Percentiles rank a stretch among this genome's conserved stretches.
Evolutionary conservation across 2,329 filamentous ascomycete genomes (phyloP).

Genomic region (Pseudogymnoascus destructans): DNA sequence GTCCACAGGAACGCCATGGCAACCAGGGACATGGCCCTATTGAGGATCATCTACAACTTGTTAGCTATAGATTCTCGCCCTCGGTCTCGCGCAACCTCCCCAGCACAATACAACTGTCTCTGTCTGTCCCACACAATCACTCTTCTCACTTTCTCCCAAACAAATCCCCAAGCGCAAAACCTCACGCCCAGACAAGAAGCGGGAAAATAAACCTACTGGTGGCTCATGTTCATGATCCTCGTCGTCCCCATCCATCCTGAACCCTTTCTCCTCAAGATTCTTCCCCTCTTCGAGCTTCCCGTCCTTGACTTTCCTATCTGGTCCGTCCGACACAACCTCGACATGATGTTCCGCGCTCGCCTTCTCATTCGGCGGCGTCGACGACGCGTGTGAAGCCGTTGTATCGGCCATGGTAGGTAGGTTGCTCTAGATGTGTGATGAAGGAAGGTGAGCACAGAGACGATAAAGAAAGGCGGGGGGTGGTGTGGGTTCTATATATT

Average conservation of each 20-base stretch:
- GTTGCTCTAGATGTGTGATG: background rate
- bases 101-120: background rate
- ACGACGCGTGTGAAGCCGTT: constrained; percentile 13
- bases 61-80: constrained; percentile 16
- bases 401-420: background rate
- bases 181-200: background rate
- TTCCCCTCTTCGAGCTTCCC: constrained; percentile 12
- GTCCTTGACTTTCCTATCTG: background rate
- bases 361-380: constrained; percentile 18
- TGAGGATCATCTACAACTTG: constrained; percentile 29
- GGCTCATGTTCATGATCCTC: constrained; percentile 35
- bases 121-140: background rate
- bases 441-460: background rate
- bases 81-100: background rate
- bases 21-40: constrained; percentile 37
- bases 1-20: constrained; percentile 50
- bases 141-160: background rate
- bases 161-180: background rate
- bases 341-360: constrained; percentile 6
- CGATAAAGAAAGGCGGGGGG: background rate
- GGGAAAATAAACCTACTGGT: constrained; percentile 26
- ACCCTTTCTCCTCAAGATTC: constrained; percentile 35
- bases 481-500: background rate
- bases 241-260: constrained; percentile 34
- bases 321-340: background rate